These are phyloP conservation scores for Plantago elongata DNA, from an alignment of 257 asterid species.

Conservation along the genomic window DNA sequence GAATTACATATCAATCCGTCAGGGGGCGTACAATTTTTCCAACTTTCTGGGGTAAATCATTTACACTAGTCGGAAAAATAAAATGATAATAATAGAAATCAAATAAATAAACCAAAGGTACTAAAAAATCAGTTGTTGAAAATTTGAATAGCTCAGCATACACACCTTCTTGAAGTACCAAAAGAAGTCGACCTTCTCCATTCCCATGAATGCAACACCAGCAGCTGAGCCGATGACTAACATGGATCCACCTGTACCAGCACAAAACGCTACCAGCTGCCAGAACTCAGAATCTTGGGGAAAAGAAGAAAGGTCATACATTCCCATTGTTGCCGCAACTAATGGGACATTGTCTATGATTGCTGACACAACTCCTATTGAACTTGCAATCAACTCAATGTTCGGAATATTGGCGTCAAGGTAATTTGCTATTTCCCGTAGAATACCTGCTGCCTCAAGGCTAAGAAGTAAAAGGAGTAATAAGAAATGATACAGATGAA, in stretches of 20 bases:
- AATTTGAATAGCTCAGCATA: not conserved
- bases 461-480: constrained; percentile 27
- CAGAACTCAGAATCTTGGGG: constrained; percentile 93
- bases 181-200: constrained; percentile 95
- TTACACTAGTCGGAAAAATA: too few relatives aligned
- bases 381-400: constrained; percentile 72
- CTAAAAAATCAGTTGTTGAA: not conserved
- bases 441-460: constrained; percentile 91
- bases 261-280: constrained; percentile 92
- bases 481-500: not conserved
- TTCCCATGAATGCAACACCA: constrained; percentile 96
- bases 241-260: constrained; percentile 99
- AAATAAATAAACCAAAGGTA: constrained; percentile 1
- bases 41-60: too few relatives aligned
- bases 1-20: too few relatives aligned
- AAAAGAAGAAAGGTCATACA: constrained; percentile 78
- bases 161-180: constrained; percentile 86
- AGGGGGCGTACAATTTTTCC: too few relatives aligned
- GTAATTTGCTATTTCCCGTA: constrained; percentile 87
- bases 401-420: constrained; percentile 76
- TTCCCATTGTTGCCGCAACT: constrained; percentile 98
- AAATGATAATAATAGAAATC: too few relatives aligned
- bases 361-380: constrained; percentile 91
- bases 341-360: constrained; percentile 90
- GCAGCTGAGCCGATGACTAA: constrained; percentile 93